These are phyloP conservation scores for Sugiyamaella qingdaonensis DNA, from an alignment of 805 yeast genomes.

Conservation along the genomic window DNA sequence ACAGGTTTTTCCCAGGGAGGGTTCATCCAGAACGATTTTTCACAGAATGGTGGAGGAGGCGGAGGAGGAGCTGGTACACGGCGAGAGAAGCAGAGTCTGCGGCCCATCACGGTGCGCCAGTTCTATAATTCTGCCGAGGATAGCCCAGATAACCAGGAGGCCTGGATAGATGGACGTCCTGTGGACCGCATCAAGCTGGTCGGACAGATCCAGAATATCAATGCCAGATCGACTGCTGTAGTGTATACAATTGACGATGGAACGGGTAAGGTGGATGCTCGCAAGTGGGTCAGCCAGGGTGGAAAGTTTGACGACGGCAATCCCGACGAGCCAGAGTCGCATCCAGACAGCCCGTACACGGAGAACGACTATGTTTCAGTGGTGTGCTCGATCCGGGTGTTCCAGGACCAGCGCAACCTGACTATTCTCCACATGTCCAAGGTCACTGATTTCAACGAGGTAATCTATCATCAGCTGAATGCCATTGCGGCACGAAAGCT, in stretches of 20 bases:
- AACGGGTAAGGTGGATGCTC: constrained; percentile 54
- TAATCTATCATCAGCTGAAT: constrained; percentile 56
- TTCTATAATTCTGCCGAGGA: constrained; percentile 48
- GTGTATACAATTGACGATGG: constrained; percentile 59
- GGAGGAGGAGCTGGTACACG: not conserved
- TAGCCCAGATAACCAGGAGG: constrained; percentile 49
- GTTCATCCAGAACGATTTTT: constrained; percentile 5
- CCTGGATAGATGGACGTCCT: constrained; percentile 49
- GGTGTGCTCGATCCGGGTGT: constrained; percentile 43
- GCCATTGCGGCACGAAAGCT: constrained; percentile 32
- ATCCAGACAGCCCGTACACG: constrained; percentile 29
- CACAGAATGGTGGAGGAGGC: constrained; percentile 4
- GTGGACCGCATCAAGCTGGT: constrained; percentile 52
- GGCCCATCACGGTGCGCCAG: constrained; percentile 65
- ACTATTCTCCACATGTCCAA: constrained; percentile 47
- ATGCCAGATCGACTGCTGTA: constrained; percentile 39
- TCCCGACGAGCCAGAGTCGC: constrained; percentile 25
- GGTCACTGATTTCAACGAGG: constrained; percentile 53
- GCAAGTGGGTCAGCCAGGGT: constrained; percentile 43
- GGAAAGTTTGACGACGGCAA: constrained; percentile 18
- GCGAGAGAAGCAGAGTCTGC: constrained; percentile 15
- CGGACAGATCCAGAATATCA: constrained; percentile 51
- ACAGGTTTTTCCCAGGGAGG: constrained; percentile 14
- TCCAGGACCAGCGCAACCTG: constrained; percentile 48
- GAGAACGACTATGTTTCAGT: constrained; percentile 47